phyloP scores from a whole-genome alignment of 176 grass and related monocot species.

The Puya raimondii region DNA sequence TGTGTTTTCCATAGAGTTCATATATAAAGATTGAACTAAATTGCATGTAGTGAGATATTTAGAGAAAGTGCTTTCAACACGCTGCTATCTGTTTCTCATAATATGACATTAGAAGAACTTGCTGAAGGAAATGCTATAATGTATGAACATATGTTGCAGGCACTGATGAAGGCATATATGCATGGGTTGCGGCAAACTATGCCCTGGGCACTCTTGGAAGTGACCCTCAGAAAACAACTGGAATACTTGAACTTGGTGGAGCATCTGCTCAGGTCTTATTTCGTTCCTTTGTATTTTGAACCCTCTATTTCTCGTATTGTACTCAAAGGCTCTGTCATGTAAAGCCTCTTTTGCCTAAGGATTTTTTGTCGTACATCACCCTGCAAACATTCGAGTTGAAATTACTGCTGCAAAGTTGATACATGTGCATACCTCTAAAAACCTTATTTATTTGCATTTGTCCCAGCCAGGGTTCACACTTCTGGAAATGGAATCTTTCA shows the following conservation, averaged over 20 bases:
- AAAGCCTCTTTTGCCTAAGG: neutral
- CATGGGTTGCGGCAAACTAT: slow-evolving; percentile 87
- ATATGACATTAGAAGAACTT: neutral
- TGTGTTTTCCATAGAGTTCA: neutral
- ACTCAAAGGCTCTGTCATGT: neutral
- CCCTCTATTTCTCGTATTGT: neutral
- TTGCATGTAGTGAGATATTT: no score
- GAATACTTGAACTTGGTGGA: slow-evolving; percentile 88
- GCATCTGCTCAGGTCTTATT: slow-evolving; percentile 68
- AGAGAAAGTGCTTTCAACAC: neutral
- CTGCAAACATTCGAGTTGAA: no score
- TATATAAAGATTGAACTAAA: neutral
- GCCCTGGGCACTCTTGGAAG: slow-evolving; percentile 50
- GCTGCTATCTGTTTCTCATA: neutral
- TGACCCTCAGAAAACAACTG: slow-evolving; percentile 48
- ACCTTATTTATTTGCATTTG: no score
- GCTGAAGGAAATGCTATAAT: slow-evolving; percentile 9
- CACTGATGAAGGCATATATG: slow-evolving; percentile 80
- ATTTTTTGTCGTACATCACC: no score
- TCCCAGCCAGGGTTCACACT: no score
- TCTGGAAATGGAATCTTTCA: neutral
- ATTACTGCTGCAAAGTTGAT: no score
- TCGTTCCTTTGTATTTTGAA: slow-evolving; percentile 19
- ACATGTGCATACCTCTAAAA: no score
- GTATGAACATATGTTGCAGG: slow-evolving; percentile 38